These are phyloP conservation scores for Coniochaeta ligniaria DNA, from an alignment of 2,329 filamentous ascomycete genomes.

Conservation along the genomic window DNA sequence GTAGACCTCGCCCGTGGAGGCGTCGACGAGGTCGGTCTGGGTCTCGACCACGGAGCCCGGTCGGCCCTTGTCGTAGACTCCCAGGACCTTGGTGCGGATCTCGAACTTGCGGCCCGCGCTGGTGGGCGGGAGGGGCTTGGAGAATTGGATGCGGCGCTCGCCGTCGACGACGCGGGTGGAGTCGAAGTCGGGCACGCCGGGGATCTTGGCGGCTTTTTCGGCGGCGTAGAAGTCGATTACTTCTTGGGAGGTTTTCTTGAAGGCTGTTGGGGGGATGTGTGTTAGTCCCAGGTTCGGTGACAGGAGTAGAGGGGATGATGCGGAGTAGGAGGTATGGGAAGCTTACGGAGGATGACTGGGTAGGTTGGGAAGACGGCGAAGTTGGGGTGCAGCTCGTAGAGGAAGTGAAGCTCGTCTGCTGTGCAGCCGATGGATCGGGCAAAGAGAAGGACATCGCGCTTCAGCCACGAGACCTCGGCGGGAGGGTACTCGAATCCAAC, in stretches of 20 bases:
- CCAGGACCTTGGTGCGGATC: constrained; percentile 68
- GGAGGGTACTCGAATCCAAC: constrained; percentile 75
- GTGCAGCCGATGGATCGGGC: constrained; percentile 80
- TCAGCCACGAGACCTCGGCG: constrained; percentile 73
- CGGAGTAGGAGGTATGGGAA: neutral
- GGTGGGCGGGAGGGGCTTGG: constrained; percentile 66
- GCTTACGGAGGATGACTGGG: constrained; percentile 67
- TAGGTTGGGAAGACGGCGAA: constrained; percentile 90
- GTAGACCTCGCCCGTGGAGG: constrained; percentile 62
- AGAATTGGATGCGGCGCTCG: constrained; percentile 71
- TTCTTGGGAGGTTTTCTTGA: constrained; percentile 70
- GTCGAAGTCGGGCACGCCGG: constrained; percentile 71
- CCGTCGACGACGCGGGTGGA: constrained; percentile 70
- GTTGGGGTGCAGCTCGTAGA: constrained; percentile 83
- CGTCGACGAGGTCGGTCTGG: constrained; percentile 70
- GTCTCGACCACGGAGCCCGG: constrained; percentile 75
- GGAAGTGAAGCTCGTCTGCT: constrained; percentile 83
- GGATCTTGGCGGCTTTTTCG: constrained; percentile 59
- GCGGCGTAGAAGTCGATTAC: constrained; percentile 79
- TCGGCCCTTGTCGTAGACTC: constrained; percentile 86
- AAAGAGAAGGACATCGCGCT: constrained; percentile 84
- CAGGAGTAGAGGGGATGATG: neutral
- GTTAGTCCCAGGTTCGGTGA: neutral
- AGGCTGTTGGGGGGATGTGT: constrained; percentile 42
- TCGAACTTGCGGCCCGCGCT: constrained; percentile 70